Evolutionary conservation across 2,329 filamentous ascomycete species (phyloP).

Genomic region (Tolypocladium paradoxum): DNA sequence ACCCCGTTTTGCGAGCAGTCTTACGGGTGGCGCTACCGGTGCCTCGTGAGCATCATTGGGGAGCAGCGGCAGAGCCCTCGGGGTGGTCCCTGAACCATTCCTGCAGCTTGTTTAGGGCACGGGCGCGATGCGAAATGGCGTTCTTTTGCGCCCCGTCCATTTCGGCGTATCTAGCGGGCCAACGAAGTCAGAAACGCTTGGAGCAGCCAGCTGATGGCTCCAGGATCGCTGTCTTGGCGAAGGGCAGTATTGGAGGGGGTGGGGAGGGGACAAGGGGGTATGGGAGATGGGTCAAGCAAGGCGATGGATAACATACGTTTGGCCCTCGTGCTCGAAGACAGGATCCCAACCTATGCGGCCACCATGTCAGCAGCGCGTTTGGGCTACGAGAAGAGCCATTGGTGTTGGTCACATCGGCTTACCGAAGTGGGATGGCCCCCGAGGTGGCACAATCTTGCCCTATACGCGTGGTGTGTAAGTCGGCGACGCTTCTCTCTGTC

Average conservation of each 20-base stretch:
- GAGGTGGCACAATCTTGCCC: slow-evolving; percentile 72
- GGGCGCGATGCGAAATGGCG: slow-evolving; percentile 80
- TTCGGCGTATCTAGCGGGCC: slow-evolving; percentile 61
- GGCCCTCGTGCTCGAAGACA: slow-evolving; percentile 85
- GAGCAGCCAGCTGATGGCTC: too few species aligned
- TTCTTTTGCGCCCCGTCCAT: slow-evolving; percentile 89
- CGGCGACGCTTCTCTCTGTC: background rate
- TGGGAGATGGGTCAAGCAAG: background rate
- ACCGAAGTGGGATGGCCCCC: slow-evolving; percentile 79
- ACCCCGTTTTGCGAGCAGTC: background rate
- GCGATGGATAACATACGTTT: slow-evolving; percentile 46
- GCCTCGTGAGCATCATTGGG: slow-evolving; percentile 2
- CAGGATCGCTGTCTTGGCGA: background rate
- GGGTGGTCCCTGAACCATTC: slow-evolving; percentile 54
- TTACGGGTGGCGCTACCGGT: background rate
- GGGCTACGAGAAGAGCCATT: background rate
- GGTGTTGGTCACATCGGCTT: slow-evolving; percentile 18
- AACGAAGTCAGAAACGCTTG: background rate
- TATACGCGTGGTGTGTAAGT: slow-evolving; percentile 10
- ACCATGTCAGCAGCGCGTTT: background rate
- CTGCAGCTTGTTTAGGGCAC: slow-evolving; percentile 78
- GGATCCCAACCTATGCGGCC: slow-evolving; percentile 72
- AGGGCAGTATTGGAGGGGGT: background rate
- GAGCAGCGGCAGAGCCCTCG: slow-evolving; percentile 7
- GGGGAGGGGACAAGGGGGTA: background rate